Percentiles rank a stretch among this genome's conserved stretches.
phyloP scores from a whole-genome alignment of 352 stramenopile genomes.

The Pythium angustatum region DNA sequence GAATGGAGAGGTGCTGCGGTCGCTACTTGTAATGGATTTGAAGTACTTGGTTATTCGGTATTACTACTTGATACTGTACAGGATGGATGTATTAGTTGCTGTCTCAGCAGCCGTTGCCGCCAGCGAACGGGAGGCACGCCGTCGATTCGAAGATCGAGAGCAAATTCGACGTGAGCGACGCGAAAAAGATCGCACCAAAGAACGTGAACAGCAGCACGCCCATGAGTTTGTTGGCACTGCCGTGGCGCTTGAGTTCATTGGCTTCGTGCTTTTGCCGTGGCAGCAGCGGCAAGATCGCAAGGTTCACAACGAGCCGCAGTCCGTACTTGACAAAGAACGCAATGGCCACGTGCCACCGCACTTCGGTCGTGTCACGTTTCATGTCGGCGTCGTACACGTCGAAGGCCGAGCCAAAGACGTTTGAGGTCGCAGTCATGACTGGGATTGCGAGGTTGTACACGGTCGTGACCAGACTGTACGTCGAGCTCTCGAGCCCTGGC shows the following conservation, averaged over 20 bases:
- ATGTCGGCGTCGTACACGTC: constrained; percentile 66
- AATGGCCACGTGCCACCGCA: constrained; percentile 59
- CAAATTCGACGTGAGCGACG: constrained; percentile 54
- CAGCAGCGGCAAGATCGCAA: constrained; percentile 52
- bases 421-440: constrained; percentile 54
- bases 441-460: constrained; percentile 75
- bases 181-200: constrained; percentile 45
- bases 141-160: constrained; percentile 61
- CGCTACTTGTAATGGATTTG: too few relatives aligned
- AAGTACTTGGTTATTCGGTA: too few relatives aligned
- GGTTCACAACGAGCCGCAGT: constrained; percentile 43
- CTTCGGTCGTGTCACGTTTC: constrained; percentile 41
- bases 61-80: too few relatives aligned
- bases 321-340: constrained; percentile 61
- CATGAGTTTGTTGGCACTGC: constrained; percentile 42
- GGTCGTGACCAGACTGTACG: constrained; percentile 75
- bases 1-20: too few relatives aligned
- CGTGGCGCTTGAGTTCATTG: constrained; percentile 50
- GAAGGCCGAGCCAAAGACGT: constrained; percentile 56
- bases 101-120: constrained; percentile 53
- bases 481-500: constrained; percentile 72
- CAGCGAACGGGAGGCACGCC: constrained; percentile 58
- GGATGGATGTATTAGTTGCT: too few relatives aligned
- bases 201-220: constrained; percentile 39
- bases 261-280: constrained; percentile 52